phyloP scores from a whole-genome alignment of 2,329 filamentous ascomycete species.

The Botrytis fragariae region DNA sequence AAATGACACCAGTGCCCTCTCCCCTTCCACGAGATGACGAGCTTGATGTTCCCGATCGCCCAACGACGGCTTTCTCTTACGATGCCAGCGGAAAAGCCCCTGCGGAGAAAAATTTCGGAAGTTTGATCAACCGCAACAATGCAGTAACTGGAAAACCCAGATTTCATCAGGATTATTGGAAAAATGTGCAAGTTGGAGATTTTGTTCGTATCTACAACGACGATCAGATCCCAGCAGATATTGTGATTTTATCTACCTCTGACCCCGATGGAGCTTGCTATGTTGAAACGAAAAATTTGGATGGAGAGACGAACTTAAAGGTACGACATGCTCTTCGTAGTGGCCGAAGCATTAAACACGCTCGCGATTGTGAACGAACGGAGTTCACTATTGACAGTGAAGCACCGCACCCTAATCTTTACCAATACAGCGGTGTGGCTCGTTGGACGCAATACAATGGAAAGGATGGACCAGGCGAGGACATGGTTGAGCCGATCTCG shows the following conservation, averaged over 20 bases:
- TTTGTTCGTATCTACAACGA: constrained; percentile 96
- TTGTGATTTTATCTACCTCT: constrained; percentile 89
- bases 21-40: constrained; percentile 55
- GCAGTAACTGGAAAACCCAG: constrained; percentile 67
- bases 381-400: constrained; percentile 91
- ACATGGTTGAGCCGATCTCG: constrained; percentile 88
- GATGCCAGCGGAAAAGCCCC: constrained; percentile 41
- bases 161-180: constrained; percentile 94
- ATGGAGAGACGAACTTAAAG: constrained; percentile 97
- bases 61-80: constrained; percentile 40
- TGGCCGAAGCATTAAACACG: constrained; percentile 78
- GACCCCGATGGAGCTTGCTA: constrained; percentile 94
- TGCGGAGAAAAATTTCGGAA: constrained; percentile 55
- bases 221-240: constrained; percentile 89
- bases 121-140: constrained; percentile 69
- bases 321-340: constrained; percentile 88
- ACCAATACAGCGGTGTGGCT: constrained; percentile 88
- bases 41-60: constrained; percentile 36
- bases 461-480: constrained; percentile 59
- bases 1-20: constrained; percentile 93
- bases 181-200: constrained; percentile 90
- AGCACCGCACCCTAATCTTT: constrained; percentile 86
- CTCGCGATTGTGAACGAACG: constrained; percentile 85
- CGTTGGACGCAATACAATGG: constrained; percentile 77
- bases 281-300: constrained; percentile 96